A percentile compares a stretch with the other conserved stretches of the same genome.
These are phyloP conservation scores for Rhodotorula sp. DNA, from an alignment of 1,284 basidiomycete genomes.

Conservation along the genomic window DNA sequence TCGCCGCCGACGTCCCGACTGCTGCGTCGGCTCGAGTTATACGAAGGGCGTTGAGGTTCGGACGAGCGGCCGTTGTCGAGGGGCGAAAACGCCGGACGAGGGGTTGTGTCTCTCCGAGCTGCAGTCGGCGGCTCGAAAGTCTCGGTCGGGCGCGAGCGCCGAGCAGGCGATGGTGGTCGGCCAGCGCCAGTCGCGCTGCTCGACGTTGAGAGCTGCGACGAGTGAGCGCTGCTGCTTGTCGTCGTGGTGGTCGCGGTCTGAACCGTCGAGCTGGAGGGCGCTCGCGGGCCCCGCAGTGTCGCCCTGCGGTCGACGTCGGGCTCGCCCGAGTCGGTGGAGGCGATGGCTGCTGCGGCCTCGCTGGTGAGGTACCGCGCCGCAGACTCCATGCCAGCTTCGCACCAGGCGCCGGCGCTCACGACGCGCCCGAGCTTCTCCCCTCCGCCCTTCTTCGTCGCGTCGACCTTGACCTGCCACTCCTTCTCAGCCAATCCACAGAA, in stretches of 20 bases:
- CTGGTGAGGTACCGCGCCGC: no score
- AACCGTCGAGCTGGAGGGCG: slow-evolving; percentile 5
- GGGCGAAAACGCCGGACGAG: no score
- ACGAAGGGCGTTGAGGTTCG: no score
- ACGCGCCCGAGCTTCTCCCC: slow-evolving; percentile 24
- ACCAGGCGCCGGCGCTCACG: slow-evolving; percentile 16
- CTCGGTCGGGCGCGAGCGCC: neutral
- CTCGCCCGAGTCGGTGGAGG: neutral
- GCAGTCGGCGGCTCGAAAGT: neutral
- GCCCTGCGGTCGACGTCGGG: no score
- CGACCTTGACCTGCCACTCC: slow-evolving; percentile 26
- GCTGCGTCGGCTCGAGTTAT: no score
- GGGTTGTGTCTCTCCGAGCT: no score
- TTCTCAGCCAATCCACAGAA: slow-evolving; percentile 18
- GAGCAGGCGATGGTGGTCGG: neutral
- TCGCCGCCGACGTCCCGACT: no score
- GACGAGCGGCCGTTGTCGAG: no score
- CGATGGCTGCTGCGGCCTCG: neutral
- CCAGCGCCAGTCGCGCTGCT: neutral
- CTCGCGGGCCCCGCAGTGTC: slow-evolving; percentile 6
- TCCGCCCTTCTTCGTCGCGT: slow-evolving; percentile 19
- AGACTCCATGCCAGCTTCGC: slow-evolving; percentile 17
- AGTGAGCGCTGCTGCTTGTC: neutral
- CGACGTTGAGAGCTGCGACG: neutral
- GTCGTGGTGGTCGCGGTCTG: neutral